A percentile compares a stretch with the other conserved stretches of the same genome.
Conservation (phyloP, 1,284 basidiomycete species). For the Ustilago crameri region DNA sequence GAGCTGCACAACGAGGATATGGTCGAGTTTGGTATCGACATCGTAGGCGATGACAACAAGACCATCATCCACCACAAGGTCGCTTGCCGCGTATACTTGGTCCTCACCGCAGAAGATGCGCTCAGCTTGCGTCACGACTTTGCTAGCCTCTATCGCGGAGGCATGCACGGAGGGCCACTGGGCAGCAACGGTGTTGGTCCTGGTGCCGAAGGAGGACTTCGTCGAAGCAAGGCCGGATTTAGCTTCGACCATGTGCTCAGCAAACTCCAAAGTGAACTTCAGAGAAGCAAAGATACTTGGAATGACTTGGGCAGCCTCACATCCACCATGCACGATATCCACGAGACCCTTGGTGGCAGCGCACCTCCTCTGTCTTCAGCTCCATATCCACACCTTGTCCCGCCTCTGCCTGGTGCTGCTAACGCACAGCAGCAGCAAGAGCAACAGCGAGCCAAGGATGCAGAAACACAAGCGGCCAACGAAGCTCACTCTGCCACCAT, state of each 20-base stretch:
- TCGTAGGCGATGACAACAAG: slow-evolving; percentile 97
- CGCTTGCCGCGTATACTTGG: slow-evolving; percentile 88
- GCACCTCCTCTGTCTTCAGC: slow-evolving; percentile 64
- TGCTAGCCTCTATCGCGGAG: slow-evolving; percentile 63
- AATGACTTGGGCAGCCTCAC: slow-evolving; percentile 84
- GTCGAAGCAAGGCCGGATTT: slow-evolving; percentile 66
- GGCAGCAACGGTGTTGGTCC: slow-evolving; percentile 62
- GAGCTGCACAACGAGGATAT: slow-evolving; percentile 95
- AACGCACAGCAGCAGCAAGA: slow-evolving; percentile 27
- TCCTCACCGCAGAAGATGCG: slow-evolving; percentile 86
- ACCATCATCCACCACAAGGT: slow-evolving; percentile 99
- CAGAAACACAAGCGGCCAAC: slow-evolving; percentile 30
- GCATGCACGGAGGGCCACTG: slow-evolving; percentile 59
- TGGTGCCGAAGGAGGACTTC: slow-evolving; percentile 64
- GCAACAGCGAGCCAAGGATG: slow-evolving; percentile 36
- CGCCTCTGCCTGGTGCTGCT: slow-evolving; percentile 30
- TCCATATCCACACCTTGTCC: slow-evolving; percentile 64
- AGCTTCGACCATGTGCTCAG: slow-evolving; percentile 84
- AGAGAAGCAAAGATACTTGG: slow-evolving; percentile 93
- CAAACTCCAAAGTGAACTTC: slow-evolving; percentile 84
- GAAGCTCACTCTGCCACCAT: slow-evolving; percentile 50
- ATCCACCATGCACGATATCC: slow-evolving; percentile 87
- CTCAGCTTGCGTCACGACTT: slow-evolving; percentile 65
- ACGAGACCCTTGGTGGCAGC: slow-evolving; percentile 88
- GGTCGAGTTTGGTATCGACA: slow-evolving; percentile 98